Percentiles rank a stretch among this genome's conserved stretches.
phyloP scores from a whole-genome alignment of 768 basidiomycete species.

The Russula griseocarnosa region DNA sequence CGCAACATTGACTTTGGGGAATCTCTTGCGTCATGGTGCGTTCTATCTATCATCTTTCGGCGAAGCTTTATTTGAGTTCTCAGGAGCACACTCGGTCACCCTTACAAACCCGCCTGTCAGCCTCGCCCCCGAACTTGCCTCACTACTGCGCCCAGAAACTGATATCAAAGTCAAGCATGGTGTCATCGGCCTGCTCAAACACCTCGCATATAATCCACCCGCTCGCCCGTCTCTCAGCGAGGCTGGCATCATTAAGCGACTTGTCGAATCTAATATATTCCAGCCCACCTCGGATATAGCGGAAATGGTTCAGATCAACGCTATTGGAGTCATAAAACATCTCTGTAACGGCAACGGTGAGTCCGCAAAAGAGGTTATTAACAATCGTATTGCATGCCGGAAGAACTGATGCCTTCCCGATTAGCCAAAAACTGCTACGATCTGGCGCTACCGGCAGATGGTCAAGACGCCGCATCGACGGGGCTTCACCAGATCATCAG shows the following conservation, averaged over 20 bases:
- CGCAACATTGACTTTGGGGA: conserved; percentile 77
- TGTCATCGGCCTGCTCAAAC: conserved; percentile 79
- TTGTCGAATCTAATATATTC: conserved; percentile 66
- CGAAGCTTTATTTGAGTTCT: conserved; percentile 14
- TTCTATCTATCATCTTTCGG: not conserved
- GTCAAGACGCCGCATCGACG: conserved; percentile 37
- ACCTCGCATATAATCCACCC: conserved; percentile 61
- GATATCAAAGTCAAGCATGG: conserved; percentile 89
- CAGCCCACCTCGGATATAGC: conserved; percentile 73
- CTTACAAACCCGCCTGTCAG: conserved; percentile 51
- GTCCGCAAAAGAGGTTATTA: conserved; percentile 28
- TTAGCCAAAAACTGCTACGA: conserved; percentile 46
- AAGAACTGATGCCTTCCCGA: conserved; percentile 8
- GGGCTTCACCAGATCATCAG: conserved; percentile 68
- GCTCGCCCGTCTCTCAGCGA: conserved; percentile 60
- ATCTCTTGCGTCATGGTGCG: conserved; percentile 72
- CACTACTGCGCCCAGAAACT: conserved; percentile 53
- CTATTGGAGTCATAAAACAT: conserved; percentile 86
- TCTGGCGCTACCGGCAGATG: conserved; percentile 48
- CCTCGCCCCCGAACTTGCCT: conserved; percentile 60
- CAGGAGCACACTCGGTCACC: conserved; percentile 57
- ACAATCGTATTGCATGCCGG: not conserved
- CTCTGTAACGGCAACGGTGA: conserved; percentile 73
- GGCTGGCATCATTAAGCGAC: conserved; percentile 57
- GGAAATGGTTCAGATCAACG: conserved; percentile 80